Conservation (phyloP, 441 rosid species). For the Eruca vesicaria region DNA sequence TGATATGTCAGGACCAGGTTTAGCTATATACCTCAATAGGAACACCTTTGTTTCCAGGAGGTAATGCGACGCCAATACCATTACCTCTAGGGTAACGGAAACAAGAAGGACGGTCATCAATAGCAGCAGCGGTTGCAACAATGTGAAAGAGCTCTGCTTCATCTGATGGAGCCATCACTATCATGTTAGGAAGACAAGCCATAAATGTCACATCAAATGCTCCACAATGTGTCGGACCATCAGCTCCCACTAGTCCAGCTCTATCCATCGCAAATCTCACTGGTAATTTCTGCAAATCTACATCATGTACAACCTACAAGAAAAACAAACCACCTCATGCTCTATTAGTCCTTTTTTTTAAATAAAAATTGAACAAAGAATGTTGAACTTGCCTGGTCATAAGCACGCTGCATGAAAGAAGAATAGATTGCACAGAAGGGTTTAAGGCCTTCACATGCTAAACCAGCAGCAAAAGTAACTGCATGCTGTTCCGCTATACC, state of each 20-base stretch:
- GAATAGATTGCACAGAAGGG: conserved; percentile 95
- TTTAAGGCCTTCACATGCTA: conserved; percentile 90
- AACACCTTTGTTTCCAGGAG: conserved; percentile 78
- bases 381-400: conserved; percentile 74
- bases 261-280: conserved; percentile 97
- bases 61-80: conserved; percentile 79
- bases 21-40: conserved; percentile 68
- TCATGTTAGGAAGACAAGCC: conserved; percentile 99
- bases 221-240: conserved; percentile 96
- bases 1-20: background rate
- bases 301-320: conserved; percentile 91
- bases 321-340: background rate
- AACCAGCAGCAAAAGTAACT: conserved; percentile 95
- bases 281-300: conserved; percentile 88
- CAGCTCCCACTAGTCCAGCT: conserved; percentile 96
- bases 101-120: conserved; percentile 92
- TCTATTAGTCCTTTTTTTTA: background rate
- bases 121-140: conserved; percentile 92
- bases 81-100: conserved; percentile 95
- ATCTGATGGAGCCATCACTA: conserved; percentile 95
- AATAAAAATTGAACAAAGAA: background rate
- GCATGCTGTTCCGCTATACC: conserved; percentile 99
- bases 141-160: conserved; percentile 96
- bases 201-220: conserved; percentile 88
- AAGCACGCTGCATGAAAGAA: conserved; percentile 94